Base-by-base conservation (phyloP, 805 yeast genomes). In the Saccharomycopsis capsularis region DNA sequence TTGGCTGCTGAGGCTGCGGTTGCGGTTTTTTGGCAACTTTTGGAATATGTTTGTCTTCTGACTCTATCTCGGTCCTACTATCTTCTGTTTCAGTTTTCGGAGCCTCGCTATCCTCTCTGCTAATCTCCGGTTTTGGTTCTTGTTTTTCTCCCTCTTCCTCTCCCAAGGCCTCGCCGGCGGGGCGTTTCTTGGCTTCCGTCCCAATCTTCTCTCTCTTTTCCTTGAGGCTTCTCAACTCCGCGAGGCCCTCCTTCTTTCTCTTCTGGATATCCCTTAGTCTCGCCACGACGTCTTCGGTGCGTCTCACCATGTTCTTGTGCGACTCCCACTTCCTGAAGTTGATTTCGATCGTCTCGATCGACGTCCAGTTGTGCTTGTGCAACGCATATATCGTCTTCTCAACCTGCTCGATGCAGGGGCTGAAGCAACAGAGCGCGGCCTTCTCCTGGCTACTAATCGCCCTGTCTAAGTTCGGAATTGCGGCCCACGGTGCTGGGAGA, bases 381-480 rank as follows among this genome's bases (percentile, higher is more conserved):
- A 93, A 68, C 0, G 85, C 82, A 55, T 78, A 82, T 11, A 91
- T 79, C 0, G 98, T 86, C 61, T 85, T 82, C 50, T 83, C 83
- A 3, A 93, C 99, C 68, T 93, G 99, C 66, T 93, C 99, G 42
- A 93, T 85, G 65, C 99, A 93, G 7, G 99, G 99, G 36, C 95
- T 86, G 62, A 93, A 93, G 65, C 99, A 93, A 66, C 99, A 93
- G 47, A 93, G 74, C 2, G 85, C 80, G 21, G 80, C 85, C 24
- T 72, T 70, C 48, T 72, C 69, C 18, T 67, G 67, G 6, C 68
- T 63, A 6, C 84, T 67, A 15, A 85, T 73, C 1, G 85, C 95
- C 2, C 57, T 45, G 11, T 71, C 67, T 41, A 91, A 66, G 64
- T 84, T 82, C 4, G 88, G 87, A 46, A 93, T 84, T 4, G 99